phyloP scores from a whole-genome alignment of 108 stramenopile genomes.

The Chaetoceros tenuissimus region DNA sequence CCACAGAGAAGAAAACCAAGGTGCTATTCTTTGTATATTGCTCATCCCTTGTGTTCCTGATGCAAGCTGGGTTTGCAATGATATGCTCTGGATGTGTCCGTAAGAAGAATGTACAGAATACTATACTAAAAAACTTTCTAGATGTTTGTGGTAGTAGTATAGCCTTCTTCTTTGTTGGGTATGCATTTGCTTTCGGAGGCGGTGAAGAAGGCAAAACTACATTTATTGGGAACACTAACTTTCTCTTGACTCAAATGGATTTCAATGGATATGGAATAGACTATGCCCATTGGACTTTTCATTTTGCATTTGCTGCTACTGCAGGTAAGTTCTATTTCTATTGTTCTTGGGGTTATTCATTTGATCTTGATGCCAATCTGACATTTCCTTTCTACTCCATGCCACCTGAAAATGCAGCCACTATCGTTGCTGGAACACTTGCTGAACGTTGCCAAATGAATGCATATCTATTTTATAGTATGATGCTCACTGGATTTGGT shows the following conservation, averaged over 20 bases:
- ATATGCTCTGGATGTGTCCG: slow-evolving; percentile 75
- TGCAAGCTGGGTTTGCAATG: slow-evolving; percentile 84
- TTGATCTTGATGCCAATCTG: not conserved
- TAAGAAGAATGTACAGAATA: slow-evolving; percentile 78
- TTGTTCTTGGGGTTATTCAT: not conserved
- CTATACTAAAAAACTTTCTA: slow-evolving; percentile 82
- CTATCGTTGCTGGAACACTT: slow-evolving; percentile 88
- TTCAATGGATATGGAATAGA: not conserved
- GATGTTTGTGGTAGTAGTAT: slow-evolving; percentile 78
- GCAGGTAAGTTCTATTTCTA: slow-evolving; percentile 6
- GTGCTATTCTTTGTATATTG: not conserved
- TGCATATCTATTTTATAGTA: slow-evolving; percentile 75
- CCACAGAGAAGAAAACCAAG: not conserved
- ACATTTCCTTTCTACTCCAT: not conserved
- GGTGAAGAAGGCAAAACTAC: slow-evolving; percentile 32
- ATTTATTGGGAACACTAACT: slow-evolving; percentile 45
- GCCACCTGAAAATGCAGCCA: too few relatives aligned
- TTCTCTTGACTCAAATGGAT: not conserved
- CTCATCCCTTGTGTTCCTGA: slow-evolving; percentile 64
- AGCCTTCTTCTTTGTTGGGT: slow-evolving; percentile 67
- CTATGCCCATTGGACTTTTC: slow-evolving; percentile 2
- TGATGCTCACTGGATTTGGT: slow-evolving; percentile 56
- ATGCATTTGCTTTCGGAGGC: slow-evolving; percentile 73
- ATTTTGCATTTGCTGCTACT: slow-evolving; percentile 74
- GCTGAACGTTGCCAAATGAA: slow-evolving; percentile 84